Percentiles rank a stretch among this genome's conserved stretches.
Evolutionary conservation across 345 rosid species (phyloP).

Genomic region (Acer negundo): DNA sequence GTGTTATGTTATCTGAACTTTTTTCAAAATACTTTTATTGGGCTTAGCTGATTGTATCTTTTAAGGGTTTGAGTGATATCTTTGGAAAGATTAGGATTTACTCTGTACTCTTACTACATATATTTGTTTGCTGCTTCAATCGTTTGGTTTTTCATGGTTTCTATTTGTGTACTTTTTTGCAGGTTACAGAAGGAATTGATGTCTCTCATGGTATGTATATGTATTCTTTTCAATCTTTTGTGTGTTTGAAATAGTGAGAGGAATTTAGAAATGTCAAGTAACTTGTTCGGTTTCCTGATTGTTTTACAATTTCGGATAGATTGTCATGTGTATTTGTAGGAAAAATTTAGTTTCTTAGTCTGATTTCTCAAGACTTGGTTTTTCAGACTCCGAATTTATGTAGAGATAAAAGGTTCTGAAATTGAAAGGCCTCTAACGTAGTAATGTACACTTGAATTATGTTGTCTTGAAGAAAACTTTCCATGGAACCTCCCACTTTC

Average conservation of each 20-base stretch:
- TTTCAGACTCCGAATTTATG: too few species aligned
- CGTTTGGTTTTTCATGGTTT: background rate
- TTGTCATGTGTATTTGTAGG: background rate
- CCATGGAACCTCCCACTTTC: background rate
- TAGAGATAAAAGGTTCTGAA: too few species aligned
- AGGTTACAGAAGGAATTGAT: slow-evolving; percentile 72
- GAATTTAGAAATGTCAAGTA: background rate
- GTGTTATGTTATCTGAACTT: background rate
- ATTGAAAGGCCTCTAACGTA: too few species aligned
- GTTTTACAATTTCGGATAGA: background rate
- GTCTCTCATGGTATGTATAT: slow-evolving; percentile 60
- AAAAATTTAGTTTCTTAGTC: background rate
- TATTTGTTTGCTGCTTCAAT: background rate
- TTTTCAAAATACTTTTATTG: background rate
- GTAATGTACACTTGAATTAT: too few species aligned
- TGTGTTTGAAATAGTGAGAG: background rate
- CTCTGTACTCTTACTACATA: background rate
- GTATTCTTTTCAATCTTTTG: background rate
- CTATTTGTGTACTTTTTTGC: slow-evolving; percentile 3
- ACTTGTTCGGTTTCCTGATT: background rate
- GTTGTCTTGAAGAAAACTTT: background rate
- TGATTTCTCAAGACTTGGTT: too few species aligned
- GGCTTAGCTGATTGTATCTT: background rate
- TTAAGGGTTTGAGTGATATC: background rate
- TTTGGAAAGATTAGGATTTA: background rate